Base-by-base conservation (phyloP, 2,329 filamentous ascomycete species). In the Aspergillus sp. region DNA sequence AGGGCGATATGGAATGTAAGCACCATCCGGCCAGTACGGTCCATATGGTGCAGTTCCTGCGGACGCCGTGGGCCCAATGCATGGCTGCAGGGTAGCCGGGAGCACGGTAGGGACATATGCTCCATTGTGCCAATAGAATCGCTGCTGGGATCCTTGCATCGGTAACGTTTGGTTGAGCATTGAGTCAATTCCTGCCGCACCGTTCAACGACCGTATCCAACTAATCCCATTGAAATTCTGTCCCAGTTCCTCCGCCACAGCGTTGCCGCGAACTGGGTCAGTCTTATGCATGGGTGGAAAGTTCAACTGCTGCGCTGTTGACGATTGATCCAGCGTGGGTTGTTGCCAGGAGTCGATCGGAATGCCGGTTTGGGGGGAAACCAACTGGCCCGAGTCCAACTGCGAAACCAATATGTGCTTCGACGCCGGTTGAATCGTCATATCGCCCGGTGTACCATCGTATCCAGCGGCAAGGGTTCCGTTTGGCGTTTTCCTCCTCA, bases 401-500 rank as follows among this genome's bases (percentile, higher is more conserved):
- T 83, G 82, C 3, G 90, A 87, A 27, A 96, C 79, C 19, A 95
- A 81, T 70, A 96, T 86, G 71, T 96, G 92, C 75, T 97, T 97
- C 47, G 86, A 80, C 1, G 90, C 88, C 39, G 90, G 88, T 39
- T 89, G 89, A 37, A 87, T 85, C 9, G 83, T 86, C 66, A 88
- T 85, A 68, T 91, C 89, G 20, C 87, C 82, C 1, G 88, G 86
- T 5, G 90, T 90, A 33, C 90, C 91, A 80, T 98, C 93, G 69
- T 96, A 97, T 11, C 91, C 92, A 54, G 90, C 91, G 63, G 93
- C 89, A 60, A 98, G 83, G 39, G 92, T 96, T n/a, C 93, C 95
- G 69, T 88, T 93, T 4, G 93, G 95, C 8, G 93, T 98, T 75
- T 98, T 98, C 64, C 93, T 86, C 64, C 93, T 86, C 56, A 97